Evolutionary conservation across 345 rosid species (phyloP).

Genomic region (Eucalyptus grandis): DNA sequence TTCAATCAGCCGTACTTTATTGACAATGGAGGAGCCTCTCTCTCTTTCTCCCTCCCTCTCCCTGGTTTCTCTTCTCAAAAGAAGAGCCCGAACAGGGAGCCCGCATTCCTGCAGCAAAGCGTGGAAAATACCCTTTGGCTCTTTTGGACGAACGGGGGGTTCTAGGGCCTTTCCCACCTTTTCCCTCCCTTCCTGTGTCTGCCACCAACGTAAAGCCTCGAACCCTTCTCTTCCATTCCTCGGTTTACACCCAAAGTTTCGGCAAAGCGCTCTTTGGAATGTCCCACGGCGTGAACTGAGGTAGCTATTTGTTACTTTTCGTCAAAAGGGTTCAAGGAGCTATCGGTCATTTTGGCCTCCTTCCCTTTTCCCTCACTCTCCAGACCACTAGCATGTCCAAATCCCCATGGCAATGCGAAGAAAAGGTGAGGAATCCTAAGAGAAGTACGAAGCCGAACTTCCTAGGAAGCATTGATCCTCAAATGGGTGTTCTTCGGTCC

Average conservation of each 20-base stretch:
- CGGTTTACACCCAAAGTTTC: not conserved
- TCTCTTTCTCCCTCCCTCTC: not conserved
- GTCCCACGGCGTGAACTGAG: not conserved
- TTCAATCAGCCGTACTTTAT: not conserved
- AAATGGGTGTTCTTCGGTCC: conserved; percentile 30
- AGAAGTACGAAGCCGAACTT: not conserved
- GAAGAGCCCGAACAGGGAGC: conserved; percentile 20
- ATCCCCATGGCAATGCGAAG: not conserved
- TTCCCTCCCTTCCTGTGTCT: not conserved
- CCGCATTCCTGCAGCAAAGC: not conserved
- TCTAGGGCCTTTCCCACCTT: not conserved
- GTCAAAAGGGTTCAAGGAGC: not conserved
- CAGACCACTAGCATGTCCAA: not conserved
- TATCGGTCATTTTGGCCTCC: not conserved
- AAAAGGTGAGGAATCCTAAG: not conserved
- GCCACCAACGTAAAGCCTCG: conserved; percentile 4
- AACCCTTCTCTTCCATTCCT: not conserved
- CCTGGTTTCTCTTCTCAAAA: conserved; percentile 11
- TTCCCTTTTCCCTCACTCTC: not conserved
- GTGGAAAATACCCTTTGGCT: not conserved
- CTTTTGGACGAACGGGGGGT: not conserved
- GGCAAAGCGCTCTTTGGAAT: not conserved
- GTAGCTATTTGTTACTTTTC: not conserved
- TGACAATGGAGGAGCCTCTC: not conserved
- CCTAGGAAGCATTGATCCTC: not conserved